Evolutionary conservation across 1,284 basidiomycete genomes (phyloP).

Genomic region (Ustilago shanxiensis): DNA sequence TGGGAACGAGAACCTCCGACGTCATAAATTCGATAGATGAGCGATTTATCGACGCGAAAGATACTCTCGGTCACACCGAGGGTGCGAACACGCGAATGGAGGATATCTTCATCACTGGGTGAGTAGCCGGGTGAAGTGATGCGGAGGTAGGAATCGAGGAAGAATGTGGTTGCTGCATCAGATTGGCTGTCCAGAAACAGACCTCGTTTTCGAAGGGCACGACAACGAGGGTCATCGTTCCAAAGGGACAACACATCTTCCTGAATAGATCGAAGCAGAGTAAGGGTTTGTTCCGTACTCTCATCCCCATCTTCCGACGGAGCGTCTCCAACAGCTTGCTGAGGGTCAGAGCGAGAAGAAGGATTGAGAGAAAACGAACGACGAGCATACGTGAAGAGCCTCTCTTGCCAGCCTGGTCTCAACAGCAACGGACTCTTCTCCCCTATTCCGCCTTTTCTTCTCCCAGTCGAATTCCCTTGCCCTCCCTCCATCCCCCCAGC

Average conservation of each 20-base stretch:
- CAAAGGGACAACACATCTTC: conserved; percentile 15
- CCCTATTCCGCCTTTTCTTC: background rate
- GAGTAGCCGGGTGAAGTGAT: conserved; percentile 20
- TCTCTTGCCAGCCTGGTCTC: conserved; percentile 50
- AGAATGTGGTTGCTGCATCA: conserved; percentile 39
- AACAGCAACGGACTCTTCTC: conserved; percentile 31
- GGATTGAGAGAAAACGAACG: conserved; percentile 17
- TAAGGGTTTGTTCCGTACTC: background rate
- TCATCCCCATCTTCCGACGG: conserved; percentile 3
- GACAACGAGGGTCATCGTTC: conserved; percentile 18
- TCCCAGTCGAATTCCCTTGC: background rate
- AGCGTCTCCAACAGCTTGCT: background rate
- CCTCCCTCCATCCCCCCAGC: background rate
- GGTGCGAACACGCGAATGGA: conserved; percentile 59
- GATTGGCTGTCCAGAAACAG: conserved; percentile 24
- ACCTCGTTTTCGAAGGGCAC: conserved; percentile 24
- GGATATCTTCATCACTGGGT: conserved; percentile 55
- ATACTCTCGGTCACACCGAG: conserved; percentile 49
- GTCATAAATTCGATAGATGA: conserved; percentile 54
- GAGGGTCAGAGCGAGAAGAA: background rate
- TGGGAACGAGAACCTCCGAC: conserved; percentile 53
- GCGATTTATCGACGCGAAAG: conserved; percentile 38
- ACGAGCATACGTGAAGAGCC: conserved; percentile 33
- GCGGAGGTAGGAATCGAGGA: conserved; percentile 46
- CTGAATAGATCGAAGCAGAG: conserved; percentile 12